Conservation (phyloP, 768 basidiomycete species). For the Exsudoporus frostii region DNA sequence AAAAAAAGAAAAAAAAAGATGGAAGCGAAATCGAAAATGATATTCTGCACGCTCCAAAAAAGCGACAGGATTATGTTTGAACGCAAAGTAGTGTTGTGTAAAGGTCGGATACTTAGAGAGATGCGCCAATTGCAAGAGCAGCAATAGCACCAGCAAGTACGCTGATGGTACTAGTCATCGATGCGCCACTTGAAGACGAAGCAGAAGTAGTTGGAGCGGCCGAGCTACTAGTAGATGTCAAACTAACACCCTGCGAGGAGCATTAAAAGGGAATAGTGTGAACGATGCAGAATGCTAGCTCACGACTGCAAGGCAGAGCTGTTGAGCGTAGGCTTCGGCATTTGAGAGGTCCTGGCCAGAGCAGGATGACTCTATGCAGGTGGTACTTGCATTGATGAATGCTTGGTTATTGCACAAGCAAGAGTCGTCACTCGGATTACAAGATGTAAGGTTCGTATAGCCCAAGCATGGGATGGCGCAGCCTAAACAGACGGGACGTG, state of each 20-base stretch:
- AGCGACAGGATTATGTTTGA: neutral
- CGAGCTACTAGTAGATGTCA: no score
- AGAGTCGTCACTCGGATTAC: constrained; percentile 44
- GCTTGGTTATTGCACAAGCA: constrained; percentile 54
- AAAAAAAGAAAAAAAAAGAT: neutral
- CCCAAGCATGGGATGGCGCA: constrained; percentile 52
- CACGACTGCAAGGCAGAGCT: constrained; percentile 50
- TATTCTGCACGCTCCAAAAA: neutral
- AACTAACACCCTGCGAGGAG: constrained; percentile 48
- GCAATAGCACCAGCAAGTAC: constrained; percentile 9
- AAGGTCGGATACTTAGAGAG: constrained; percentile 7
- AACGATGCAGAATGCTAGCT: constrained; percentile 9
- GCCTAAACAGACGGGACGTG: constrained; percentile 30
- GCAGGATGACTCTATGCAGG: constrained; percentile 51
- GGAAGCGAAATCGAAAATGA: neutral
- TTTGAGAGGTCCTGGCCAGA: constrained; percentile 40
- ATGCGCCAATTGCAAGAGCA: constrained; percentile 9
- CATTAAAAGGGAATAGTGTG: neutral
- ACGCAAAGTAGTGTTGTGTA: neutral
- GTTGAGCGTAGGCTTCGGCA: constrained; percentile 41
- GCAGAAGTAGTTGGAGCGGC: neutral
- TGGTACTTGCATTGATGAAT: constrained; percentile 46
- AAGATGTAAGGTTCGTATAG: constrained; percentile 42
- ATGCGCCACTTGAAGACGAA: constrained; percentile 5
- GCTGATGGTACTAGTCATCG: constrained; percentile 5